These are phyloP conservation scores for Colletotrichum tanaceti DNA, from an alignment of 2,329 filamentous ascomycete genomes.

Conservation along the genomic window DNA sequence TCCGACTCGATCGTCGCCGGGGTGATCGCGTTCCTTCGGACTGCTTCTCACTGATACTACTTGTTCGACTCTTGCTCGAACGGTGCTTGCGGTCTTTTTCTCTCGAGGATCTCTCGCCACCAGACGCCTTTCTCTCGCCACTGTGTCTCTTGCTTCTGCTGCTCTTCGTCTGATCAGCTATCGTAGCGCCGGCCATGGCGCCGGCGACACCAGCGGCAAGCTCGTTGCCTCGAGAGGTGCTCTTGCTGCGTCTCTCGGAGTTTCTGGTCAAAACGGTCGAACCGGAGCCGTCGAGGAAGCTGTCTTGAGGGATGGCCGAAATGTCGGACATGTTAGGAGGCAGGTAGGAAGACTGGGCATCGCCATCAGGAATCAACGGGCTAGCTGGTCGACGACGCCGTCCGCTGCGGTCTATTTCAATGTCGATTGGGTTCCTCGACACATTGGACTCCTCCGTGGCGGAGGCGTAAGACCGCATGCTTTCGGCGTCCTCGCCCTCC, in stretches of 20 bases:
- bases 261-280: constrained; percentile 51
- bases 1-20: constrained; percentile 63
- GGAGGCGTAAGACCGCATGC: constrained; percentile 80
- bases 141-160: constrained; percentile 58
- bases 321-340: constrained; percentile 82
- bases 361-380: constrained; percentile 70
- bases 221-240: constrained; percentile 55
- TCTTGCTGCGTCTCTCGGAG: constrained; percentile 54
- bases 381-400: constrained; percentile 73
- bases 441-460: constrained; percentile 83
- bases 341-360: constrained; percentile 69
- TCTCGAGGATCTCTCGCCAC: constrained; percentile 53
- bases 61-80: constrained; percentile 62
- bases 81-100: constrained; percentile 64
- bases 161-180: constrained; percentile 56
- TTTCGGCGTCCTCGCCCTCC: constrained; percentile 71
- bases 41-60: constrained; percentile 61
- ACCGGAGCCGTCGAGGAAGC: constrained; percentile 69
- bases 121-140: constrained; percentile 55
- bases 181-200: constrained; percentile 53
- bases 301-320: constrained; percentile 76
- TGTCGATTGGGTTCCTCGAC: constrained; percentile 82
- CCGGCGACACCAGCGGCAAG: constrained; percentile 54
- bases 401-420: constrained; percentile 77
- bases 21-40: constrained; percentile 59